phyloP scores from a whole-genome alignment of 768 basidiomycete genomes.

The Rhodotorula sphaerocarpa region DNA sequence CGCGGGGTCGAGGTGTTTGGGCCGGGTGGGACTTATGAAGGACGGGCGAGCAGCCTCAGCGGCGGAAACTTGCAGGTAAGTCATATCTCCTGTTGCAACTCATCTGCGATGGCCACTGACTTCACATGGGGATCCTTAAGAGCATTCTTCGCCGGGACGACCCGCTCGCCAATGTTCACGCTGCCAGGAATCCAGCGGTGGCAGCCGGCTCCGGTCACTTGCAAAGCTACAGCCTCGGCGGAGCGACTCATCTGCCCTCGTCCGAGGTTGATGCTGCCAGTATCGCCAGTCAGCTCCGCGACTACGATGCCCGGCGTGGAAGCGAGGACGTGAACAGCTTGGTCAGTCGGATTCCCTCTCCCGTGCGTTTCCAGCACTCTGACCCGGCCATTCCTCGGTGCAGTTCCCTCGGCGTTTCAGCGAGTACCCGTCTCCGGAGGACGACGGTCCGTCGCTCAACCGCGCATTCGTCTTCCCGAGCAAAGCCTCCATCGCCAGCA shows the following conservation, averaged over 20 bases:
- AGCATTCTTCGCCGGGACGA: conserved; percentile 13
- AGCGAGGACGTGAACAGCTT: conserved; percentile 3
- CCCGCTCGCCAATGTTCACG: conserved; percentile 19
- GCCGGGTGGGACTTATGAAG: conserved; percentile 20
- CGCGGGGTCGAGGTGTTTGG: conserved; percentile 27
- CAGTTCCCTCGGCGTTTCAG: conserved; percentile 16
- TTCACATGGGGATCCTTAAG: background rate
- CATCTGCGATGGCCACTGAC: background rate
- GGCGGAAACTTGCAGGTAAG: conserved; percentile 10
- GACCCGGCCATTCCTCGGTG: background rate
- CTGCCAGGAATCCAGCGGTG: conserved; percentile 18
- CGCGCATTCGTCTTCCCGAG: conserved; percentile 26
- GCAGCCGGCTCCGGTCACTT: background rate
- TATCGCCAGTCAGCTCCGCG: conserved; percentile 29
- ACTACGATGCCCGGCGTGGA: conserved; percentile 23
- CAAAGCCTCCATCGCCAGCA: background rate
- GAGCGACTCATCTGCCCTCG: conserved; percentile 9
- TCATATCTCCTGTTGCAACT: background rate
- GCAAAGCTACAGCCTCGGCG: conserved; percentile 1
- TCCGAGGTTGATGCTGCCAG: conserved; percentile 15
- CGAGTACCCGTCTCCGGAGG: background rate
- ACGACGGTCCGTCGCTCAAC: conserved; percentile 6
- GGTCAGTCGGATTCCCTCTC: background rate
- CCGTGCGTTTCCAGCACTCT: background rate
- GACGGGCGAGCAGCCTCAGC: conserved; percentile 12